Evolutionary conservation across 257 asterid species (phyloP), one percentile per base, ranked within the genome.

Genomic region (Ehretia macrophylla): DNA sequence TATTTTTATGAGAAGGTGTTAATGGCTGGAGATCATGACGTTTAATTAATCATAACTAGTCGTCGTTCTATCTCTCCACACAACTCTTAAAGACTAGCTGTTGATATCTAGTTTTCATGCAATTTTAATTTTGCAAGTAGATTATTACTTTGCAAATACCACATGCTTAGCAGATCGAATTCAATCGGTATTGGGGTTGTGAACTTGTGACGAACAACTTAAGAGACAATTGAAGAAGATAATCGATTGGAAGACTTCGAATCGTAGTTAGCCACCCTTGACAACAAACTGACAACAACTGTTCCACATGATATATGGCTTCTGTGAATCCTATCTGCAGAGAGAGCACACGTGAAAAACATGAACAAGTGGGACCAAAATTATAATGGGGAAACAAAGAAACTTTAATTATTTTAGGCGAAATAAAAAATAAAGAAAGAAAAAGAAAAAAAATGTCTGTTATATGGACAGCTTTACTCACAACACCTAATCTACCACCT

Each of bases 401-500:
- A 27, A 27, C 35, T 27, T 42, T 42, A 42, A 10, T 42, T 42
- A 14, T 14, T 42, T 42, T 42, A 14, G 47, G 8, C 3, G 47
- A 42, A 42, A 42, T 4, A 42, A 42, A 42, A 42, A 10, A n/a
- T n/a, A n/a, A n/a, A n/a, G n/a, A n/a, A n/a, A n/a, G n/a, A n/a
- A n/a, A n/a, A n/a, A n/a, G n/a, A n/a, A n/a, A n/a, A n/a, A n/a
- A n/a, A n/a, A n/a, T n/a, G n/a, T n/a, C n/a, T 14, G 16, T 42
- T 10, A 10, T 42, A 42, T 42, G 47, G 47, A 42, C 47, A 42
- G 47, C 47, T 42, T 42, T 42, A 42, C 47, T 42, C 16, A 10
- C 47, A 42, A 42, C 47, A 3, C 47, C 4, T 27, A 1, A 27
- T 27, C 35, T 27, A 27, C 6, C 4, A 66, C 72, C 83, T 71